phyloP scores from a whole-genome alignment of 352 stramenopile species.

The Plasmopara viticola region DNA sequence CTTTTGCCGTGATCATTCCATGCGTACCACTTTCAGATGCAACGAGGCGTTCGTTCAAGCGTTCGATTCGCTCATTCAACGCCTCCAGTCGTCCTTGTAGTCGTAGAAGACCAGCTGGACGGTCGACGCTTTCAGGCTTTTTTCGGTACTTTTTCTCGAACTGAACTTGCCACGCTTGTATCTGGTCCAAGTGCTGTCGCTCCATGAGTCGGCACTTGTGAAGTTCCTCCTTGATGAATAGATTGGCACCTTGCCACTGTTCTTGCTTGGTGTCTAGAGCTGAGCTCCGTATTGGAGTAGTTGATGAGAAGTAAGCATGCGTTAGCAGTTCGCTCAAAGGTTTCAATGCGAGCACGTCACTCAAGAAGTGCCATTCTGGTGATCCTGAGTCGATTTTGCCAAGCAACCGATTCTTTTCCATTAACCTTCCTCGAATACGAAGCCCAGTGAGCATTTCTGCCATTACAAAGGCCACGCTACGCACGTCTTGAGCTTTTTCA shows the following conservation, averaged over 20 bases:
- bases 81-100: slow-evolving; percentile 31
- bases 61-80: slow-evolving; percentile 32
- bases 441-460: slow-evolving; percentile 53
- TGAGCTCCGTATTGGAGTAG: neutral
- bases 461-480: slow-evolving; percentile 54
- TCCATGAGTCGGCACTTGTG: slow-evolving; percentile 32
- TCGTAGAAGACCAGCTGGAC: slow-evolving; percentile 26
- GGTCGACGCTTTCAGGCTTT: slow-evolving; percentile 34
- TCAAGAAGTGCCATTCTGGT: slow-evolving; percentile 27
- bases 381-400: slow-evolving; percentile 16
- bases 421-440: slow-evolving; percentile 25
- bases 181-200: slow-evolving; percentile 30
- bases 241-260: slow-evolving; percentile 25
- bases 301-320: slow-evolving; percentile 18
- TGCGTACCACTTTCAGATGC: slow-evolving; percentile 18
- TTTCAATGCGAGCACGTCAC: slow-evolving; percentile 19
- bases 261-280: slow-evolving; percentile 10
- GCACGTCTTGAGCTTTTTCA: slow-evolving; percentile 29
- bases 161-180: slow-evolving; percentile 40
- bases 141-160: slow-evolving; percentile 51
- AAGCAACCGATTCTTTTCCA: slow-evolving; percentile 31
- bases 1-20: slow-evolving; percentile 12
- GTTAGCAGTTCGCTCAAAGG: slow-evolving; percentile 10
- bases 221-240: slow-evolving; percentile 42
- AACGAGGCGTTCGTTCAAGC: slow-evolving; percentile 28